Evolutionary conservation across 371 early-diverging fungal species (phyloP), one percentile per base, ranked within the genome.

Genomic region (Coemansia sp.): DNA sequence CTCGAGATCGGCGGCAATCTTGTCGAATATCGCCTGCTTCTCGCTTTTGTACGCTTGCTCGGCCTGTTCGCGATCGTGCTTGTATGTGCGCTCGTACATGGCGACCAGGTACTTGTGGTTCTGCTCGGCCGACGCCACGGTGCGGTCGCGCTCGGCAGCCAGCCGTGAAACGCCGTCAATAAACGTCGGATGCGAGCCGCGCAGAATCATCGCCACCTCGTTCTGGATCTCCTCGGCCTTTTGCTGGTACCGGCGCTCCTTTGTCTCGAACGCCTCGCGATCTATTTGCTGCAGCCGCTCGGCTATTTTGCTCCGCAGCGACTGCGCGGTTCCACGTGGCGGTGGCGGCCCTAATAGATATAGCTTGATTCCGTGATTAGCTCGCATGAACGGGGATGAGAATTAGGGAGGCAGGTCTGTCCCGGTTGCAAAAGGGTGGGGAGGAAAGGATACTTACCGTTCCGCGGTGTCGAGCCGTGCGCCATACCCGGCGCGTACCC

Each of bases 121-220:
- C 49, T 83, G 79, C 39, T 88, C 85, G 41, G 90, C 88, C 48
- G 86, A 81, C 55, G 83, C 84, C 36, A 88, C 76, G 55, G 86
- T 86, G 61, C 89, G 88, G 65, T 91, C 87, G 53, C 89, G 85
- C 43, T 83, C 81, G 12, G 63, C 63, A 47, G 83, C 87, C 16
- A 90, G 80, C 55, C 84, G 79, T 35, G 71, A 77, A 30, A 90
- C 58, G 30, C 84, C 82, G 60, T 91, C 89, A 48, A 79, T 61
- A 66, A 86, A 90, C 10, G 81, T 81, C 12, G 84, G 82, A 65
- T 92, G 90, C 5, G 83, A 83, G 55, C 90, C 91, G 82, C 80
- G 54, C 20, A 70, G 51, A 33, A 78, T 63, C 68, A 62, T 50
- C 20, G 65, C 33, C 11, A 79, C 38, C 36, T 75, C 78, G 40